phyloP scores from a whole-genome alignment of 2,329 filamentous ascomycete genomes.

The Aureobasidium sp. region DNA sequence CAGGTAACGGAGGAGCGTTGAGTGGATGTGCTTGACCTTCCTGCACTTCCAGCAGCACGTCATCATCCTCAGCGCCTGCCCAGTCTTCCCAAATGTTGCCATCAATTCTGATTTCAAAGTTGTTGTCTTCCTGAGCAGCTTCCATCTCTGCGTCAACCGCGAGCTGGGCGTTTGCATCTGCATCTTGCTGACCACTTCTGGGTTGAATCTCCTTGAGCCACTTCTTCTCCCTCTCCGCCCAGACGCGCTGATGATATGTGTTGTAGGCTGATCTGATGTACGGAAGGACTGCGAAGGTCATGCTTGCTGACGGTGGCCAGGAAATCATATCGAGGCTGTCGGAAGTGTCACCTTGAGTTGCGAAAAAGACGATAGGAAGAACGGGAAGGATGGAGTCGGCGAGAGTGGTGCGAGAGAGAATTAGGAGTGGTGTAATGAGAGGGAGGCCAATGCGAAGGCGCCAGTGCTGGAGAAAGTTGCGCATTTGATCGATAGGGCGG shows the following conservation, averaged over 20 bases:
- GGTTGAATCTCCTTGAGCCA: constrained; percentile 60
- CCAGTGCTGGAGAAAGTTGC: constrained; percentile 34
- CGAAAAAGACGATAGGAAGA: constrained; percentile 56
- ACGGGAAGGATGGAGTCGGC: constrained; percentile 58
- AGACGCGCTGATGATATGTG: constrained; percentile 52
- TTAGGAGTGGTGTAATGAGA: constrained; percentile 59
- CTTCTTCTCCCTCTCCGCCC: constrained; percentile 49
- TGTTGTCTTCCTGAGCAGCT: constrained; percentile 23
- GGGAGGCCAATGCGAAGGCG: constrained; percentile 55
- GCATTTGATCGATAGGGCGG: constrained; percentile 22
- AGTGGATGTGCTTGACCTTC: constrained; percentile 20
- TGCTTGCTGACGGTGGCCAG: constrained; percentile 60
- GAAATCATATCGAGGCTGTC: constrained; percentile 46
- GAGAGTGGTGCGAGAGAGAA: constrained; percentile 59
- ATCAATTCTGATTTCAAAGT: constrained; percentile 31
- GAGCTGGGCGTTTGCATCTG: constrained; percentile 15
- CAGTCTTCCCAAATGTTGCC: constrained; percentile 37
- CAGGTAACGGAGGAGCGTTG: constrained; percentile 15
- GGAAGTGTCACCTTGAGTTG: constrained; percentile 42
- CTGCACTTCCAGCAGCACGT: not conserved
- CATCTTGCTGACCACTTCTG: constrained; percentile 31
- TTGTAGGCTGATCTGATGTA: constrained; percentile 60
- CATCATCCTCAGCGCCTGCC: constrained; percentile 32
- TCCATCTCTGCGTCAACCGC: constrained; percentile 18
- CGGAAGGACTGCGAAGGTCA: constrained; percentile 59